Conservation (phyloP, 2,329 filamentous ascomycete genomes). For the Clarireedia hainanense region DNA sequence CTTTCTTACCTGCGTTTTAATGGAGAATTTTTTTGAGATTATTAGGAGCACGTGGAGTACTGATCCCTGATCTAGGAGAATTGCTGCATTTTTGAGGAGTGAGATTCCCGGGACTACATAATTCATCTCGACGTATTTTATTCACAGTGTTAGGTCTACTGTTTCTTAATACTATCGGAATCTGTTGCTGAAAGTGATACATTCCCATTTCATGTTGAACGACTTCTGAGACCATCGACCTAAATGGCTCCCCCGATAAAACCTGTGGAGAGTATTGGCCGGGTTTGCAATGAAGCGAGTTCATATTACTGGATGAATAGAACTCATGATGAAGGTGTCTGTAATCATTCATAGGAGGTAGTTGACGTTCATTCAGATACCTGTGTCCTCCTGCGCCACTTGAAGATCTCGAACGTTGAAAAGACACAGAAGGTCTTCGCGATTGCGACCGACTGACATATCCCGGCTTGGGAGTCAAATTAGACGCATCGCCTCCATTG, state of each 20-base stretch:
- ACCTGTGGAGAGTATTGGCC: neutral
- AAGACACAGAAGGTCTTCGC: conserved; percentile 1
- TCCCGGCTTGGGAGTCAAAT: neutral
- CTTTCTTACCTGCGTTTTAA: neutral
- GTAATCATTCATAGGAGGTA: neutral
- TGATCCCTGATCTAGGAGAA: neutral
- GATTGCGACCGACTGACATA: neutral
- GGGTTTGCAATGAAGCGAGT: neutral
- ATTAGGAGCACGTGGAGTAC: neutral
- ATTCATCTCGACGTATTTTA: too few species aligned
- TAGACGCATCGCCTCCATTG: neutral
- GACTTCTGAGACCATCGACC: conserved; percentile 2
- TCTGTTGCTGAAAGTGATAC: conserved; percentile 1
- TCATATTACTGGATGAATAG: neutral
- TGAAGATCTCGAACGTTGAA: conserved; percentile 5
- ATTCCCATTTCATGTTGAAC: conserved; percentile 6
- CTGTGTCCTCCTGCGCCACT: neutral
- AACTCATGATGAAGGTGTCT: neutral
- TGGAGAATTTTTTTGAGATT: conserved; percentile 7
- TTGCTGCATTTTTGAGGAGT: neutral
- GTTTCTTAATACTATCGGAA: neutral
- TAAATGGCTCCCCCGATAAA: neutral
- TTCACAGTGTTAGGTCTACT: neutral
- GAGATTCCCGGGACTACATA: too few species aligned
- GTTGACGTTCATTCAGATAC: neutral